phyloP scores from a whole-genome alignment of 768 basidiomycete genomes.

The Dendrothele bispora region DNA sequence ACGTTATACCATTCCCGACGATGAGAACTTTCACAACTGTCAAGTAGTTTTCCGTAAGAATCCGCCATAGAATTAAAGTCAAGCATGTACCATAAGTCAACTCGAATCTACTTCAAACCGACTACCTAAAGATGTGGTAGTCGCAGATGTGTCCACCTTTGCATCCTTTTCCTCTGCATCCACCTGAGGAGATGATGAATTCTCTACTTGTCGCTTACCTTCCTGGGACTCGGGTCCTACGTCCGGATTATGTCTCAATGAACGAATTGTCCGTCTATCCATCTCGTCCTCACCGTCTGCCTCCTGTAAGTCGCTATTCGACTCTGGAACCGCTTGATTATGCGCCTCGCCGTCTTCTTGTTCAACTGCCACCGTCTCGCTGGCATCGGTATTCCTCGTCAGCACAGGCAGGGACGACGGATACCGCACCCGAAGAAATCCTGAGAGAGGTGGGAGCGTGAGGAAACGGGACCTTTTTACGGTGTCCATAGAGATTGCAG shows the following conservation, averaged over 20 bases:
- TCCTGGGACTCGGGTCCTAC: background rate
- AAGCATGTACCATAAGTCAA: too few relatives aligned
- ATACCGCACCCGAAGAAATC: constrained; percentile 62
- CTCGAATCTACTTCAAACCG: too few relatives aligned
- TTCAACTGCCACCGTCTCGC: constrained; percentile 13
- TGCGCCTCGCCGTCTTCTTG: constrained; percentile 4
- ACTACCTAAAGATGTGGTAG: too few relatives aligned
- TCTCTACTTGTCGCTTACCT: background rate
- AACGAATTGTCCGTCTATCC: background rate
- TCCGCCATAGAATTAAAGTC: too few relatives aligned
- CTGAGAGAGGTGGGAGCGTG: constrained; percentile 62
- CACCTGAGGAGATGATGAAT: background rate
- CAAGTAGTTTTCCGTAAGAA: too few relatives aligned
- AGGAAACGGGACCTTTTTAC: constrained; percentile 48
- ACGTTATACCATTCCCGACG: too few relatives aligned
- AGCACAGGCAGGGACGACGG: constrained; percentile 43
- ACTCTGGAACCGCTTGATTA: too few relatives aligned
- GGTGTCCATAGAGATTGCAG: constrained; percentile 35
- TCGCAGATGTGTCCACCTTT: too few relatives aligned
- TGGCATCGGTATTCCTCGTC: constrained; percentile 22
- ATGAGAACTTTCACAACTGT: too few relatives aligned
- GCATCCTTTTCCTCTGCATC: background rate
- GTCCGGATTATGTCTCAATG: background rate
- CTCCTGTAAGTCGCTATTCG: too few relatives aligned
- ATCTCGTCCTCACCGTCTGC: background rate